Conservation (phyloP, 1,139 yeast species). For the Nadsonia starkeyi-henricii region DNA sequence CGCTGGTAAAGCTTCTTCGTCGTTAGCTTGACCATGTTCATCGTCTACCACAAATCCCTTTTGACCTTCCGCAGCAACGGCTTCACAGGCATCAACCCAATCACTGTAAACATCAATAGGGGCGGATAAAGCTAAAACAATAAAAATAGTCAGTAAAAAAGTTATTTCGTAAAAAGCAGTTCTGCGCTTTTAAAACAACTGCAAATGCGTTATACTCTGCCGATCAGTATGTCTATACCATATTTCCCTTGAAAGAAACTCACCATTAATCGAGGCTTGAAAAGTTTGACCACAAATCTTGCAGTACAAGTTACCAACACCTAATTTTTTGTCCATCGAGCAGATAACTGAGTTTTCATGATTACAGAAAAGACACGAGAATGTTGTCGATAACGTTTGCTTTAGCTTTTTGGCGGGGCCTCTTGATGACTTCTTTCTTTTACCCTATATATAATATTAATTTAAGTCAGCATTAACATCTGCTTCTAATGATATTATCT, state of each 20-base stretch:
- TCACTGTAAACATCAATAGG: conserved; percentile 94
- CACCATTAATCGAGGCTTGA: conserved; percentile 72
- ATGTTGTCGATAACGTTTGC: conserved; percentile 70
- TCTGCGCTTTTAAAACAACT: too few relatives aligned
- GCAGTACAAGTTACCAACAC: conserved; percentile 75
- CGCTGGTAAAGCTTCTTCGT: not conserved
- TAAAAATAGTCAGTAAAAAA: not conserved
- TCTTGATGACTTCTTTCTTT: conserved; percentile 78
- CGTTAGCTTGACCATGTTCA: not conserved
- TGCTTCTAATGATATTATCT: too few relatives aligned
- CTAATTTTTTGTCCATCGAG: conserved; percentile 72
- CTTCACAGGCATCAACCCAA: conserved; percentile 98
- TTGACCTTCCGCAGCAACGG: conserved; percentile 59
- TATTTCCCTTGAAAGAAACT: conserved; percentile 7
- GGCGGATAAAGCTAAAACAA: conserved; percentile 38
- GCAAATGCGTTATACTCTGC: too few relatives aligned
- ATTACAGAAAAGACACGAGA: conserved; percentile 88
- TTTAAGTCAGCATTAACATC: too few relatives aligned
- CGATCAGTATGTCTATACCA: too few relatives aligned
- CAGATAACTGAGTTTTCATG: conserved; percentile 90
- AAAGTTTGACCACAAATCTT: conserved; percentile 92
- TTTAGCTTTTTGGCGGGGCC: conserved; percentile 70
- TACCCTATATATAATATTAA: conserved; percentile 40
- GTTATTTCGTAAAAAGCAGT: too few relatives aligned
- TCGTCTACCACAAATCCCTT: conserved; percentile 11